These are phyloP conservation scores for Chionographis japonica DNA, from an alignment of 106 monocot species.

Conservation along the genomic window DNA sequence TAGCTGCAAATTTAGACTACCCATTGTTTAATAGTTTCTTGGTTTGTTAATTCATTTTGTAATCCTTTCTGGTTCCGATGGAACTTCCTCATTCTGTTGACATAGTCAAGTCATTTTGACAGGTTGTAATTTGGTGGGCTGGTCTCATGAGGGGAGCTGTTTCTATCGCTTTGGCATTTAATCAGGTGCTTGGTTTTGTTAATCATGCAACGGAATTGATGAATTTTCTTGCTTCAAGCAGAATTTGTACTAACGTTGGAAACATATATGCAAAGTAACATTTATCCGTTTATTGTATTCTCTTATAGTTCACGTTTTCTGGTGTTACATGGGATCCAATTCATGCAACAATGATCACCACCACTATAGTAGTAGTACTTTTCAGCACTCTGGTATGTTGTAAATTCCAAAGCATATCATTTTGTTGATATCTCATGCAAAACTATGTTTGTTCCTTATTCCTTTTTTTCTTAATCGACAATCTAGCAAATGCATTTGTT, in stretches of 20 bases:
- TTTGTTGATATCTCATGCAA: too few relatives aligned
- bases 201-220: background rate
- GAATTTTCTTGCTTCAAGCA: background rate
- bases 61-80: background rate
- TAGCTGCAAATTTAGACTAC: too few relatives aligned
- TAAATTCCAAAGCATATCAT: too few relatives aligned
- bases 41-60: background rate
- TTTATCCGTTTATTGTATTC: background rate
- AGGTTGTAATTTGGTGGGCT: constrained; percentile 95
- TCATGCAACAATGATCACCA: constrained; percentile 88
- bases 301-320: constrained; percentile 58
- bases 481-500: too few relatives aligned
- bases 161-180: constrained; percentile 81
- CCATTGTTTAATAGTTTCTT: background rate
- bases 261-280: background rate
- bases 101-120: constrained; percentile 7
- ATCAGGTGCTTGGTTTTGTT: constrained; percentile 33
- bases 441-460: too few relatives aligned
- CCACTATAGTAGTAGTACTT: constrained; percentile 76
- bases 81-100: background rate
- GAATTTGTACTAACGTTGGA: background rate
- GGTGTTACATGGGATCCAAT: constrained; percentile 74
- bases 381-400: constrained; percentile 73
- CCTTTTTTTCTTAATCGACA: too few relatives aligned
- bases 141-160: constrained; percentile 94